These are phyloP conservation scores for Fremontodendron californicum DNA, from an alignment of 345 rosid genomes.

Conservation along the genomic window DNA sequence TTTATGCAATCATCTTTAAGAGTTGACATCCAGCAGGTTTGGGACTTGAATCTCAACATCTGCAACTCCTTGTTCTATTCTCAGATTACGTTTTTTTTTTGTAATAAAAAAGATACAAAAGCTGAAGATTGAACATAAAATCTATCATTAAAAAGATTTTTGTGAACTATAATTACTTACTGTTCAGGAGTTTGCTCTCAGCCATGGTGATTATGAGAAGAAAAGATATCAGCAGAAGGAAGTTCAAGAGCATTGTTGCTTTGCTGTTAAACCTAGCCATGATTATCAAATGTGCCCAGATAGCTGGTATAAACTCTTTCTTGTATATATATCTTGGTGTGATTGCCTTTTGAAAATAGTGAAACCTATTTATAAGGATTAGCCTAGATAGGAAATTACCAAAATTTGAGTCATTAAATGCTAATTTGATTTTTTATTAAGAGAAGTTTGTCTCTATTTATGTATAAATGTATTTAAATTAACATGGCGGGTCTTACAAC, in stretches of 20 bases:
- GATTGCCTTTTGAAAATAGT: neutral
- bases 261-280: slow-evolving; percentile 3
- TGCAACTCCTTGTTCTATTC: no score
- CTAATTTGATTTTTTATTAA: neutral
- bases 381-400: neutral
- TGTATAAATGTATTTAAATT: no score
- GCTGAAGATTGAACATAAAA: neutral
- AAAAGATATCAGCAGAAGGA: neutral
- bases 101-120: neutral
- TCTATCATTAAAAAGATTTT: neutral
- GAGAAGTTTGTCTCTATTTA: neutral
- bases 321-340: neutral
- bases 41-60: no score
- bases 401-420: no score
- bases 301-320: neutral
- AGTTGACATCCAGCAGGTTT: no score
- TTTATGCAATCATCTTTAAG: no score
- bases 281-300: neutral
- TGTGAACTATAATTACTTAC: neutral
- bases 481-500: neutral
- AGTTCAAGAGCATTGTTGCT: neutral
- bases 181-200: neutral
- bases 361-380: neutral
- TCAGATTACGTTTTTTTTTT: no score
- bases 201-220: slow-evolving; percentile 11